Evolutionary conservation across 202 grass and related monocot species (phyloP).

Genomic region (Setaria italica): DNA sequence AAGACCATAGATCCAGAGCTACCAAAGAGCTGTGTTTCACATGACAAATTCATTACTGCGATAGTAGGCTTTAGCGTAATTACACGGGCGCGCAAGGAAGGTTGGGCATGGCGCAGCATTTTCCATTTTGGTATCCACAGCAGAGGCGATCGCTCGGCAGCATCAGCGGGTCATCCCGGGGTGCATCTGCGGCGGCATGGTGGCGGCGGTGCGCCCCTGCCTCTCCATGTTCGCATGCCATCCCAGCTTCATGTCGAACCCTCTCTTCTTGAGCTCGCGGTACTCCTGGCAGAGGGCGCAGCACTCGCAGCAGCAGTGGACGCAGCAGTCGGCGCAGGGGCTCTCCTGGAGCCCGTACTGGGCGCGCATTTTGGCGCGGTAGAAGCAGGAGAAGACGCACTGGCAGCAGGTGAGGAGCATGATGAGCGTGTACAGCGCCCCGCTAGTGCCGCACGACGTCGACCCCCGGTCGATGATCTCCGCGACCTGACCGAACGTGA

Average conservation of each 20-base stretch:
- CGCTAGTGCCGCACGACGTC: conserved; percentile 63
- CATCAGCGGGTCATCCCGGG: conserved; percentile 52
- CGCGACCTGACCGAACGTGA: conserved; percentile 87
- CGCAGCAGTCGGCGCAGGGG: conserved; percentile 77
- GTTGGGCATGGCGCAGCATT: background rate
- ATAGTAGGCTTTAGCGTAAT: background rate
- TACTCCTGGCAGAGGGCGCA: conserved; percentile 93
- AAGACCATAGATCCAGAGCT: background rate
- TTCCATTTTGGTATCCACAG: background rate
- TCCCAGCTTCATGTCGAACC: conserved; percentile 55
- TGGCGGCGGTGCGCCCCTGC: conserved; percentile 27
- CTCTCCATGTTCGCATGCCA: conserved; percentile 25
- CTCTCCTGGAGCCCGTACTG: conserved; percentile 64
- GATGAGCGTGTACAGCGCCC: conserved; percentile 69
- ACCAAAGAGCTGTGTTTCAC: background rate
- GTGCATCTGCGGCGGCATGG: conserved; percentile 51
- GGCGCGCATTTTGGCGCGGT: conserved; percentile 74
- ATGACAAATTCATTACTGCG: background rate
- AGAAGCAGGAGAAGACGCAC: conserved; percentile 89
- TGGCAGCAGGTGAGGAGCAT: conserved; percentile 60
- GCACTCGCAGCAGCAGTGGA: conserved; percentile 79
- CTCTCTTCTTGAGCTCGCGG: conserved; percentile 73
- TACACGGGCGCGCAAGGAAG: background rate
- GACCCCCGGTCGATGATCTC: conserved; percentile 86
- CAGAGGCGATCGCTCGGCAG: too few species aligned